Percentiles rank a stretch among this genome's conserved stretches.
Conservation (phyloP, 208 protist genomes). For the Trypanosoma melophagium region DNA sequence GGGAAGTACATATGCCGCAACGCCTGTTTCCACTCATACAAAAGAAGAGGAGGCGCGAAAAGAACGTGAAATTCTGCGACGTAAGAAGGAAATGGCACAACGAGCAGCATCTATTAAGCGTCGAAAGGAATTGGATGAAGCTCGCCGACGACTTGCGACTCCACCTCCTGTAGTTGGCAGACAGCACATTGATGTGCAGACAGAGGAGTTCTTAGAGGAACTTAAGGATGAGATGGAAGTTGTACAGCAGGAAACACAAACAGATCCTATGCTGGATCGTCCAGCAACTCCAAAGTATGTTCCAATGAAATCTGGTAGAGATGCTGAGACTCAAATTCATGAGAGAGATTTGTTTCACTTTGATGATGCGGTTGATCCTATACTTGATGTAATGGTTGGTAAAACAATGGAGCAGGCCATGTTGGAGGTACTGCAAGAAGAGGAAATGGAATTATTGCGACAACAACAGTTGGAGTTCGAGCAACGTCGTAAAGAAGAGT, state of each 20-base stretch:
- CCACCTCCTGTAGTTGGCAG: constrained; percentile 89
- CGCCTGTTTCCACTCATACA: constrained; percentile 79
- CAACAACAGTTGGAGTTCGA: constrained; percentile 95
- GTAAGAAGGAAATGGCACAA: constrained; percentile 64
- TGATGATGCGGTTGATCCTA: constrained; percentile 95
- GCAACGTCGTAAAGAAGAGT: constrained; percentile 94
- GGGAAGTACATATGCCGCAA: constrained; percentile 93
- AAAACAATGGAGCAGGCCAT: constrained; percentile 98
- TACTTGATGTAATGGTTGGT: constrained; percentile 96
- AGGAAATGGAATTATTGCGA: constrained; percentile 93
- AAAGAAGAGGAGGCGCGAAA: constrained; percentile 68
- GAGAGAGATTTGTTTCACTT: constrained; percentile 98
- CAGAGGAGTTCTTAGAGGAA: constrained; percentile 96
- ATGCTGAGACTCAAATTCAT: constrained; percentile 95
- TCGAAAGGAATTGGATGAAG: constrained; percentile 45
- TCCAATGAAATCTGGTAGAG: constrained; percentile 92
- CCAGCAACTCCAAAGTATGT: constrained; percentile 94
- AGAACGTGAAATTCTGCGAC: constrained; percentile 58
- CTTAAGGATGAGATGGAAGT: constrained; percentile 87
- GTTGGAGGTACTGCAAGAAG: constrained; percentile 98
- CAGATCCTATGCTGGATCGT: constrained; percentile 95
- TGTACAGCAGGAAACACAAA: constrained; percentile 91
- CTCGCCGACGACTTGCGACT: constrained; percentile 61
- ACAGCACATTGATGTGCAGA: constrained; percentile 94
- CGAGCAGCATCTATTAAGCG: constrained; percentile 60